phyloP scores from a whole-genome alignment of 75 land plant species.

The Azolla pinnata region DNA sequence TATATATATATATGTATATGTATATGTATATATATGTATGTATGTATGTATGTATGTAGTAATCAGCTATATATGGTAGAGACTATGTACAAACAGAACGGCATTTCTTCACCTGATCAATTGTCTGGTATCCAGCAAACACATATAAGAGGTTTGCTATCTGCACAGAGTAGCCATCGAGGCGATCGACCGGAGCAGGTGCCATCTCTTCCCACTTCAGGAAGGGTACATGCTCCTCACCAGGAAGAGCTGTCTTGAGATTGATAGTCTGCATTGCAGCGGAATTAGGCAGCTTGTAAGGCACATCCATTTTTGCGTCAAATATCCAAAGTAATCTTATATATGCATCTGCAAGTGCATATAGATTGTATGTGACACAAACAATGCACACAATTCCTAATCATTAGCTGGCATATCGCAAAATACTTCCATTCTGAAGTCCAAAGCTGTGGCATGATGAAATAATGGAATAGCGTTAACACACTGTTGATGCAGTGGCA shows the following conservation, averaged over 20 bases:
- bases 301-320: too few relatives aligned
- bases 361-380: too few relatives aligned
- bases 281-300: not conserved
- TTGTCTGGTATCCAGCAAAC: slow-evolving; percentile 77
- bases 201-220: slow-evolving; percentile 85
- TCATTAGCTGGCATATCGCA: too few relatives aligned
- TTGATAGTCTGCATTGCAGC: not conserved
- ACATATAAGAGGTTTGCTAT: slow-evolving; percentile 70
- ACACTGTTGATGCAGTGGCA: too few relatives aligned
- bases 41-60: not conserved
- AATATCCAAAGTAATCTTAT: too few relatives aligned
- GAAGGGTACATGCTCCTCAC: slow-evolving; percentile 25
- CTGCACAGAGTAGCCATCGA: slow-evolving; percentile 88
- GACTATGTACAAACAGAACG: not conserved
- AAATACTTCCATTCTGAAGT: too few relatives aligned
- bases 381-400: too few relatives aligned
- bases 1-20: not conserved
- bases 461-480: too few relatives aligned
- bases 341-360: too few relatives aligned
- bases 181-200: slow-evolving; percentile 70
- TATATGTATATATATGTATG: not conserved
- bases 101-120: slow-evolving; percentile 76
- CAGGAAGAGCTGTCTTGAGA: not conserved
- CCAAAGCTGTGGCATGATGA: too few relatives aligned
- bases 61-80: not conserved